A percentile compares a stretch with the other conserved stretches of the same genome.
Evolutionary conservation across 2,329 filamentous ascomycete species (phyloP).

Genomic region (Fusarium goolgardi): DNA sequence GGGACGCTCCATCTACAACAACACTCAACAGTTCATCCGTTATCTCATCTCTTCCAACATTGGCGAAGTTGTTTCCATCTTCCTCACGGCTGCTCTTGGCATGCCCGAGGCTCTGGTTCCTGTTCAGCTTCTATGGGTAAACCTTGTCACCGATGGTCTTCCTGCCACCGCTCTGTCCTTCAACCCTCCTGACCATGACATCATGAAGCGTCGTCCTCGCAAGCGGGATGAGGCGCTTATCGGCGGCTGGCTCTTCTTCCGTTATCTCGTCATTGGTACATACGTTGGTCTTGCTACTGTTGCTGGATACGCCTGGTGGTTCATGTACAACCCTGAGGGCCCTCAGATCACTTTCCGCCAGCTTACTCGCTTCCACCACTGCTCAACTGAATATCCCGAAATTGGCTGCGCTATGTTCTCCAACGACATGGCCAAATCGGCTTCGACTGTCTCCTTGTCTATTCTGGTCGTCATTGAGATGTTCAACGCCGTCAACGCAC

Average conservation of each 20-base stretch:
- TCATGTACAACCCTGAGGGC: constrained; percentile 92
- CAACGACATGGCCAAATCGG: constrained; percentile 86
- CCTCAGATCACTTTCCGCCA: constrained; percentile 93
- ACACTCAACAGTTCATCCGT: constrained; percentile 99
- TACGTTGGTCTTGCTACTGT: constrained; percentile 97
- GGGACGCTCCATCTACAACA: constrained; percentile 98
- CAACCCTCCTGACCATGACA: constrained; percentile 97
- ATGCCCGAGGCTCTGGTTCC: constrained; percentile 98
- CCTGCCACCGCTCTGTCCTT: constrained; percentile 96
- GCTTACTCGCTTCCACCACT: constrained; percentile 92
- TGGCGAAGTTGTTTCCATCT: constrained; percentile 98
- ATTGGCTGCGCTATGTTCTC: constrained; percentile 94
- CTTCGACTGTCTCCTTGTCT: constrained; percentile 91
- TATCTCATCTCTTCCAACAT: constrained; percentile 99
- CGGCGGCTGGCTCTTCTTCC: constrained; percentile 95
- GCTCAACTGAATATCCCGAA: constrained; percentile 84
- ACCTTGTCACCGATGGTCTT: constrained; percentile 96
- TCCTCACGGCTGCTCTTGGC: constrained; percentile 93
- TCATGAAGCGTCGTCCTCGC: constrained; percentile 92
- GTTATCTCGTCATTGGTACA: constrained; percentile 94
- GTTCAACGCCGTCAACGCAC: constrained; percentile 98
- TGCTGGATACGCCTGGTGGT: constrained; percentile 99
- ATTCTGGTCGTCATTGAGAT: constrained; percentile 98
- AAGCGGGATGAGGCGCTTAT: constrained; percentile 95
- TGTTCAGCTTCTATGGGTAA: constrained; percentile 98